phyloP scores from a whole-genome alignment of 768 basidiomycete genomes.

The Cyathus striatus region DNA sequence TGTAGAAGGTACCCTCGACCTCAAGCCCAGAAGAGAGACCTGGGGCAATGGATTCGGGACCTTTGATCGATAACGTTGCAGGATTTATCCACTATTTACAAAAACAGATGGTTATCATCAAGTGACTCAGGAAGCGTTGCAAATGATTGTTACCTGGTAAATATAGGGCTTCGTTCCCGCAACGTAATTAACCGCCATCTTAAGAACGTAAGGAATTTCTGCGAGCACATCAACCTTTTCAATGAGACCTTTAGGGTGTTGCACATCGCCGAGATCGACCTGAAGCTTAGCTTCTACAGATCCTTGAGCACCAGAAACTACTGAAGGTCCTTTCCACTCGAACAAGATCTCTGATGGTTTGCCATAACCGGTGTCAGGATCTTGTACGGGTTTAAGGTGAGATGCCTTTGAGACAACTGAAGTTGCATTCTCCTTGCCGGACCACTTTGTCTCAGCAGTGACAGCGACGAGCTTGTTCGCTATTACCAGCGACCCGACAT shows the following conservation, averaged over 20 bases:
- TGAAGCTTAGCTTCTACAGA: conserved; percentile 50
- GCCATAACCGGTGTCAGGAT: conserved; percentile 79
- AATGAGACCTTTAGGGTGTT: conserved; percentile 67
- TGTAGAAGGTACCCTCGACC: conserved; percentile 73
- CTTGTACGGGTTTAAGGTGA: conserved; percentile 56
- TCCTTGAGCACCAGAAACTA: conserved; percentile 47
- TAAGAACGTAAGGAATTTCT: conserved; percentile 90
- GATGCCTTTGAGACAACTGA: conserved; percentile 58
- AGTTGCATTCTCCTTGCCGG: conserved; percentile 49
- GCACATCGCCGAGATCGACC: conserved; percentile 53
- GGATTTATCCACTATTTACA: conserved; percentile 50
- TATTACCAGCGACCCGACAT: conserved; percentile 80
- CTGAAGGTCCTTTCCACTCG: conserved; percentile 73
- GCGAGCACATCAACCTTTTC: conserved; percentile 95
- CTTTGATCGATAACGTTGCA: conserved; percentile 34
- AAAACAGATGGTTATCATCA: conserved; percentile 2
- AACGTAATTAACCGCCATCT: conserved; percentile 90
- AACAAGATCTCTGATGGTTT: conserved; percentile 66
- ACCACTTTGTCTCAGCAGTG: conserved; percentile 77
- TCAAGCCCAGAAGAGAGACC: conserved; percentile 37
- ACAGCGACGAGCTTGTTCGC: conserved; percentile 72
- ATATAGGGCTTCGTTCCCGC: conserved; percentile 92
- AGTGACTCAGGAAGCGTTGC: not conserved
- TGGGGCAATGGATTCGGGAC: conserved; percentile 32
- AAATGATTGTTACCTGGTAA: conserved; percentile 65